These are phyloP conservation scores for Sporothrix globosa DNA, from an alignment of 2,329 filamentous ascomycete genomes.

Conservation along the genomic window DNA sequence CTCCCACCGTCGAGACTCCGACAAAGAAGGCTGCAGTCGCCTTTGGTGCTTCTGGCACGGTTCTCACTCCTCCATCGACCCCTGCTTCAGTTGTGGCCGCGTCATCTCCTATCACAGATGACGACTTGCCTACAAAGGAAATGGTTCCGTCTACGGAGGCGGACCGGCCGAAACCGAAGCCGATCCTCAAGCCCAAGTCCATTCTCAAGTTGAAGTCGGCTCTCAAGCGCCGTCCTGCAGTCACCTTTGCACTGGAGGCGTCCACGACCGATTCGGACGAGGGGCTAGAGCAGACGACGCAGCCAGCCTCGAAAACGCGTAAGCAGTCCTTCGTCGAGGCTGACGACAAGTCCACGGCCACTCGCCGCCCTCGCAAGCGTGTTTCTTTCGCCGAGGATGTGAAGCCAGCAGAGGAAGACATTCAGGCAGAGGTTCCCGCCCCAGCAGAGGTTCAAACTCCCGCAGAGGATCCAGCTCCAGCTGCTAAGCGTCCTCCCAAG, in stretches of 20 bases:
- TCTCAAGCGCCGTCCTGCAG: not conserved
- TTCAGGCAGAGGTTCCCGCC: too few species aligned
- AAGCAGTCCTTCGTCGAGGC: not conserved
- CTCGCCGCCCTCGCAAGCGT: not conserved
- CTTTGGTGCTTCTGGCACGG: not conserved
- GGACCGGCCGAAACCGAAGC: not conserved
- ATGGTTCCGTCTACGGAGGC: not conserved
- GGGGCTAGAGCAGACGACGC: not conserved
- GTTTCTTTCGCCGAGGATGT: not conserved
- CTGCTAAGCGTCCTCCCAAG: not conserved
- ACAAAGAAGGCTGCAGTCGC: too few species aligned
- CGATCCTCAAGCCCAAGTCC: not conserved
- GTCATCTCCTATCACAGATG: too few species aligned
- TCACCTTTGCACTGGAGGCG: not conserved
- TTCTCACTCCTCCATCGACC: not conserved
- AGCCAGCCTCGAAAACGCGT: not conserved
- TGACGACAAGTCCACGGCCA: not conserved
- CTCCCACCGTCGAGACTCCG: too few species aligned
- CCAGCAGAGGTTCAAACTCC: too few species aligned
- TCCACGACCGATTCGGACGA: too few species aligned
- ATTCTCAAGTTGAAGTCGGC: not conserved
- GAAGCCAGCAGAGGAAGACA: not conserved
- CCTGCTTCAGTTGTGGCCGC: not conserved
- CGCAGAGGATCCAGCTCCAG: not conserved
- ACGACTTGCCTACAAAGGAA: too few species aligned